phyloP scores from a whole-genome alignment of 768 basidiomycete genomes.

The Lactarius sp. region DNA sequence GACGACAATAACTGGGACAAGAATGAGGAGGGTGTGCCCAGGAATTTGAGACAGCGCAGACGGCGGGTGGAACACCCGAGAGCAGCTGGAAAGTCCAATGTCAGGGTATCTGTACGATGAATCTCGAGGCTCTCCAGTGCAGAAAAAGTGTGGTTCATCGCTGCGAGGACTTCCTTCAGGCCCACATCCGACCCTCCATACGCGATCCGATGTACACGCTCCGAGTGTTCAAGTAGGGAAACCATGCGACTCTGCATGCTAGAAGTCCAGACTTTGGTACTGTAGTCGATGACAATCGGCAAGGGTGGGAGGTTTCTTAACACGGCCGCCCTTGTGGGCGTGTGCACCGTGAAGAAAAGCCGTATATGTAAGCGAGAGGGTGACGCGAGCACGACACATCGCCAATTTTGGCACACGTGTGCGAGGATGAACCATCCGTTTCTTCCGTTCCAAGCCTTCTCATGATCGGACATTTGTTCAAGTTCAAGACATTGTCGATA shows the following conservation, averaged over 20 bases:
- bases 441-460: neutral
- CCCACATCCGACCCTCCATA: neutral
- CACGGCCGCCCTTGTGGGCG: neutral
- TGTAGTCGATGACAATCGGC: neutral
- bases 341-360: neutral
- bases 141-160: neutral
- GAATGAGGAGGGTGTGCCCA: neutral
- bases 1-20: neutral
- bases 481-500: neutral
- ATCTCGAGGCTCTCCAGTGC: neutral
- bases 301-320: neutral
- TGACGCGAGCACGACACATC: neutral
- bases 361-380: neutral
- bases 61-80: neutral
- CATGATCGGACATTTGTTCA: neutral
- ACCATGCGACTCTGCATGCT: neutral
- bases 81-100: too few relatives aligned
- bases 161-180: neutral
- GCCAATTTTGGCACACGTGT: neutral
- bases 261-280: too few relatives aligned
- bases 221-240: neutral
- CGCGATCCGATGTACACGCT: neutral
- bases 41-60: constrained; percentile 1
- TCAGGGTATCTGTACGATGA: too few relatives aligned
- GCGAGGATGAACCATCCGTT: neutral